Conservation (phyloP, 345 rosid genomes). For the Firmiana major region DNA sequence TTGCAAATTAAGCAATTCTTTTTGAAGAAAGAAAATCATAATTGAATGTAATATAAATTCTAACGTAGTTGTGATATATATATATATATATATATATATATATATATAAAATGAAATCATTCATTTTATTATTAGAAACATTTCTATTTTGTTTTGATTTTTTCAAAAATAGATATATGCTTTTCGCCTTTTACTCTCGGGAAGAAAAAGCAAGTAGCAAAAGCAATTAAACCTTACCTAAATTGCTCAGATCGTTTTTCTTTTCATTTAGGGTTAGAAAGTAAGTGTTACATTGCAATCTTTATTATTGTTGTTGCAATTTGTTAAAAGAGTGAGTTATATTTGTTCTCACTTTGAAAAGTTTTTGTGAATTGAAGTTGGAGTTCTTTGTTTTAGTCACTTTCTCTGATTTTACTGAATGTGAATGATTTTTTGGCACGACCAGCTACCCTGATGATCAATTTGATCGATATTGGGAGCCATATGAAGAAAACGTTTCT, state of each 20-base stretch:
- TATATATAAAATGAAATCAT: background rate
- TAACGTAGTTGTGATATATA: background rate
- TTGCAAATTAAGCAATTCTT: background rate
- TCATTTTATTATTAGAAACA: background rate
- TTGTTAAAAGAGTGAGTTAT: background rate
- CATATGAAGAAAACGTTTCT: slow-evolving; percentile 31
- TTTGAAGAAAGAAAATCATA: background rate
- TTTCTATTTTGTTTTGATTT: background rate
- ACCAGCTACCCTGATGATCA: slow-evolving; percentile 78
- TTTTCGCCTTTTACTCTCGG: background rate
- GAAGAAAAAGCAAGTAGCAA: background rate
- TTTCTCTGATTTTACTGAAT: background rate
- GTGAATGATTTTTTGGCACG: background rate
- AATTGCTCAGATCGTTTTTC: background rate
- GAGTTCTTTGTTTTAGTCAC: background rate
- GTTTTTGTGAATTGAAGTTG: background rate
- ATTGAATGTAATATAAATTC: background rate
- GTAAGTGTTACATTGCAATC: background rate
- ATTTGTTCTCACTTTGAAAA: background rate
- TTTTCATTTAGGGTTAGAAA: background rate
- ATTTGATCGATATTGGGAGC: slow-evolving; percentile 81
- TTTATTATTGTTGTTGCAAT: background rate
- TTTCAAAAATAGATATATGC: background rate
- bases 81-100: background rate
- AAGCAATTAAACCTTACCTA: background rate